Base-by-base conservation (phyloP, 2,329 filamentous ascomycete genomes). In the Pestalotiopsis sp. region DNA sequence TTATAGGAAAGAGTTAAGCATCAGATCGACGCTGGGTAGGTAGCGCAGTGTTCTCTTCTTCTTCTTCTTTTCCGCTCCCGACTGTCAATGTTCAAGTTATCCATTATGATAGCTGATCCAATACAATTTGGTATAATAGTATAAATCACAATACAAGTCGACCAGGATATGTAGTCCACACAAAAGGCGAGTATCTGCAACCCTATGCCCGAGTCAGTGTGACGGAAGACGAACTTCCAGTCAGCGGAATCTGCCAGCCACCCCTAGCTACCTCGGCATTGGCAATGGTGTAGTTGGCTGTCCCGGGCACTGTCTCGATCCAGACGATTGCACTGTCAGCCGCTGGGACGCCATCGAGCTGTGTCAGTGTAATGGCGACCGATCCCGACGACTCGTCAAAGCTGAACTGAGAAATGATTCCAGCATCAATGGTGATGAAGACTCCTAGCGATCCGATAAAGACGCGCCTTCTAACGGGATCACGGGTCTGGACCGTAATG, bases 401-500 rank as follows among this genome's bases (percentile, higher is more conserved):
- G 0, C 68, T 75, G 27, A 86, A 80, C 14, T 76, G 70, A 4
- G 74, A 69, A 7, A 87, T 82, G 0, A 77, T 78, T 1, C 83
- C 85, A 0, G 83, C 83, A 67, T 86, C 83, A 9, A 83, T 69
- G 0, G 77, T 76, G 4, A 86, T 66, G 66, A 78, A 71, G 7
- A 86, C 61, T 0, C 83, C 82, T 36, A 86, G 39, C 0, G 83
- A 80, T 0, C 83, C 85, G 9, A 88, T 78, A 64, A 85, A 88
- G 1, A 87, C 78, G 36, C 81, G 80, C 49, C 80, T 79, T n/a
- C 82, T 78, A 3, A 86, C 82, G 0, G 84, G 82, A 69, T 87
- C 86, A 25, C 75, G 81, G 0, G 83, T 81, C 65, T 77, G 69
- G 0, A 87, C 83, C 0, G 69, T 77, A 11, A 82, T 74, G 0